These are phyloP conservation scores for Aspergillus viridinutans DNA, from an alignment of 2,329 filamentous ascomycete species.

Conservation along the genomic window DNA sequence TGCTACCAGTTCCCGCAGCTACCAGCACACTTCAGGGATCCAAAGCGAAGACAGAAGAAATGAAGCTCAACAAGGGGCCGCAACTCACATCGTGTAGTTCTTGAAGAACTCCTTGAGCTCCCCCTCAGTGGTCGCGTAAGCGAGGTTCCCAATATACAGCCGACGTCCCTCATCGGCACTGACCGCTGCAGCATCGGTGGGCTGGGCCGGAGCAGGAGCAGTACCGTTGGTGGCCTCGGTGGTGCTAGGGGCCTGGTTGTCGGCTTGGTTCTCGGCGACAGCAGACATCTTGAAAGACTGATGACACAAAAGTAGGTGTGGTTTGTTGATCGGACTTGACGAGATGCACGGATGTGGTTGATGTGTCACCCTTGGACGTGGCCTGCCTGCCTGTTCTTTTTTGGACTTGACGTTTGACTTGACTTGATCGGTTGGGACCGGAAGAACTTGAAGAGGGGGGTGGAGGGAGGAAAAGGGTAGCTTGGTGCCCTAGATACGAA, in stretches of 20 bases:
- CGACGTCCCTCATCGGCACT: constrained; percentile 98
- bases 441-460: constrained; percentile 57
- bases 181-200: constrained; percentile 81
- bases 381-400: constrained; percentile 36
- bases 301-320: constrained; percentile 34
- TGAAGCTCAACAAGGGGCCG: constrained; percentile 8
- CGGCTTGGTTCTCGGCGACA: constrained; percentile 65
- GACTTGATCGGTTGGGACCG: constrained; percentile 18
- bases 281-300: constrained; percentile 70
- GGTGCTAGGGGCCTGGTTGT: constrained; percentile 60
- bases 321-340: constrained; percentile 28
- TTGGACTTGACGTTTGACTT: constrained; percentile 11
- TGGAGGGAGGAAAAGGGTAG: constrained; percentile 64
- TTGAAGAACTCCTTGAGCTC: constrained; percentile 99
- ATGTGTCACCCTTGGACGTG: constrained; percentile 45
- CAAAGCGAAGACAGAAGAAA: not conserved
- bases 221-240: constrained; percentile 54
- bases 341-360: constrained; percentile 31
- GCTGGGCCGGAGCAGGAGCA: constrained; percentile 67
- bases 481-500: constrained; percentile 77
- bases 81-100: constrained; percentile 94
- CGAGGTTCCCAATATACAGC: constrained; percentile 99
- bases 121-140: constrained; percentile 99
- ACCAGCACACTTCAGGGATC: not conserved
- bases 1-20: not conserved